Percentiles rank a stretch among this genome's conserved stretches.
These are phyloP conservation scores for Arthrobotrys sphaeroides DNA, from an alignment of 2,329 filamentous ascomycete species.

Conservation along the genomic window DNA sequence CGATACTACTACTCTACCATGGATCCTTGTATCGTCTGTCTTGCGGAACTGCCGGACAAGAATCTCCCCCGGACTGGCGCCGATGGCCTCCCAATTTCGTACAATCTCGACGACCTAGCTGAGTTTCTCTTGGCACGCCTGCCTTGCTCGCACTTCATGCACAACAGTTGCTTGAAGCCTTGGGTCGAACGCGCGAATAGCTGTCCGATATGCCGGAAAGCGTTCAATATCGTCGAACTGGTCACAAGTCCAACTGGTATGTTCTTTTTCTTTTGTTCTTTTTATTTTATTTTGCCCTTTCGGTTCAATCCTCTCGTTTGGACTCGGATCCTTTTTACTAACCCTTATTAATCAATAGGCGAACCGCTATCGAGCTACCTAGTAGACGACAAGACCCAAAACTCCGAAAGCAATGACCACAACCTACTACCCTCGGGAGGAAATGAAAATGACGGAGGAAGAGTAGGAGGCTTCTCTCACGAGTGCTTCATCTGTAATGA, in stretches of 20 bases:
- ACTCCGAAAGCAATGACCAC: slow-evolving; percentile 85
- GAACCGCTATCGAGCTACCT: slow-evolving; percentile 67
- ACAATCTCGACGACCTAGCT: slow-evolving; percentile 60
- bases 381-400: slow-evolving; percentile 86
- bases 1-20: slow-evolving; percentile 40
- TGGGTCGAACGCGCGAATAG: slow-evolving; percentile 98
- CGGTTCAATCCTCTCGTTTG: not conserved
- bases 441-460: slow-evolving; percentile 69
- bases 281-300: not conserved
- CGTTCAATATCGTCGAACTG: slow-evolving; percentile 89
- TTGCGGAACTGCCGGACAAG: slow-evolving; percentile 72
- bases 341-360: slow-evolving; percentile 27
- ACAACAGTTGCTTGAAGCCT: slow-evolving; percentile 89
- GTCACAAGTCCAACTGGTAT: slow-evolving; percentile 62
- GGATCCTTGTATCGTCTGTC: slow-evolving; percentile 72
- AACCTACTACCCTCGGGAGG: slow-evolving; percentile 74
- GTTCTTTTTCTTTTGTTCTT: not conserved
- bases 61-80: slow-evolving; percentile 59
- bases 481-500: slow-evolving; percentile 87
- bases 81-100: slow-evolving; percentile 64
- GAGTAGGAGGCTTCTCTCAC: slow-evolving; percentile 69
- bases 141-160: slow-evolving; percentile 84
- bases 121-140: slow-evolving; percentile 59
- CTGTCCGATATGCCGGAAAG: slow-evolving; percentile 93
- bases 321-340: slow-evolving; percentile 16